These are phyloP conservation scores for Pseudocercospora cruenta DNA, from an alignment of 2,329 filamentous ascomycete genomes.

Conservation along the genomic window DNA sequence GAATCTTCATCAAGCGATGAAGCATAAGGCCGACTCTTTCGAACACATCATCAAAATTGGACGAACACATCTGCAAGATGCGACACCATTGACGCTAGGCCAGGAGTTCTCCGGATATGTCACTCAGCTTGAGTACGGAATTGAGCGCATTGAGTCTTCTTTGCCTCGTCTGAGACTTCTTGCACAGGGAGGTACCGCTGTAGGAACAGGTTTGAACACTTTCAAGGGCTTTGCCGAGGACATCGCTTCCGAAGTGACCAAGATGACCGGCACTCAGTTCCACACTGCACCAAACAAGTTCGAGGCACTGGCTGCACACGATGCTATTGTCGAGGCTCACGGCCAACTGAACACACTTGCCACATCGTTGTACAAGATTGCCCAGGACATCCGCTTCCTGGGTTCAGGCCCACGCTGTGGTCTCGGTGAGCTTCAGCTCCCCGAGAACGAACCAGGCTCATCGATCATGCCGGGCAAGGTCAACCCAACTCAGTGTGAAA, in stretches of 20 bases:
- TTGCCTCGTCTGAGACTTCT: constrained; percentile 84
- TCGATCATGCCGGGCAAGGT: constrained; percentile 99
- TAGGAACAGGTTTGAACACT: constrained; percentile 97
- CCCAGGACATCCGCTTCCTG: constrained; percentile 95
- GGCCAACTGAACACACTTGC: constrained; percentile 93
- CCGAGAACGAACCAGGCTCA: constrained; percentile 96
- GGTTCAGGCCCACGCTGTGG: constrained; percentile 95
- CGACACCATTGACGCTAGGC: constrained; percentile 89
- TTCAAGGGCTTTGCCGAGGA: constrained; percentile 94
- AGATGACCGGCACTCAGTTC: constrained; percentile 91
- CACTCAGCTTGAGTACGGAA: constrained; percentile 87
- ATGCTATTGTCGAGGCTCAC: constrained; percentile 91
- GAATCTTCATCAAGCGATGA: constrained; percentile 79
- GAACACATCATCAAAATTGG: constrained; percentile 98
- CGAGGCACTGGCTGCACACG: constrained; percentile 92
- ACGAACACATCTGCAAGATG: constrained; percentile 95
- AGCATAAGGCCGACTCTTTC: constrained; percentile 87
- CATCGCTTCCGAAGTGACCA: constrained; percentile 86
- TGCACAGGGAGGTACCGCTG: constrained; percentile 93
- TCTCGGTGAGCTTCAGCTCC: constrained; percentile 87
- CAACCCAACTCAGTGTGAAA: constrained; percentile 98
- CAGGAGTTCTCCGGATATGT: constrained; percentile 99
- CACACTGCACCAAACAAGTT: constrained; percentile 99
- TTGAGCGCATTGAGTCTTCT: constrained; percentile 80
- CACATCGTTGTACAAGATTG: constrained; percentile 92